Base-by-base conservation (phyloP, 2,329 filamentous ascomycete genomes). In the Hawksworthiomyces lignivorus region DNA sequence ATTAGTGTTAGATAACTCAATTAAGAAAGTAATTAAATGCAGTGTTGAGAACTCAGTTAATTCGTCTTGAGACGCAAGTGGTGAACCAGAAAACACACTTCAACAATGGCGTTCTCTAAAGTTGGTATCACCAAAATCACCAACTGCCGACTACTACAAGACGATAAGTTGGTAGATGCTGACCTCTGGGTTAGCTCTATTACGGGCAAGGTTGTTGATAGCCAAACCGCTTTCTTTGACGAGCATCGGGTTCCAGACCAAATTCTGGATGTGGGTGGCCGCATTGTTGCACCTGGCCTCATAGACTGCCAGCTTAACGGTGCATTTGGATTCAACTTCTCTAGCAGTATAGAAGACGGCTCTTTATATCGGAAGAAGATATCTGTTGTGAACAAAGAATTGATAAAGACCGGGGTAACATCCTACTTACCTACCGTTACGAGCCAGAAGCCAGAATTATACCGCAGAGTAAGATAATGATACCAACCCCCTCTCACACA, bases 281-380 rank as follows among this genome's bases (percentile, higher is more conserved):
- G 85, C 53, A 90, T 94, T 51, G 60, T 96, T 15, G 78, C 84
- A 1, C 87, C 89, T 0, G 89, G 89, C 19, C 73, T 95, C 56
- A 90, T 96, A 52, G 89, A 96, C 50, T 82, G 84, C 37, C 89
- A 96, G 62, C 78, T 95, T 52, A 95, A 96, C 55, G 89, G 89
- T 34, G 87, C 84, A 9, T 90, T 88, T 54, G 88, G 87, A 41
- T 92, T 94, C 68, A 89, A 94, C 67, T 94, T 94, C 61, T 92
- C 86, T 4, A 77, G 79, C 1, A 69, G 87, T 9, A 77, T 84
- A 12, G 72, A 80, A 14, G 76, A 82, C 53, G 44, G 12, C 24
- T 12, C 24, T 12, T 12, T 26, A 12, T 26, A 26, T 12, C 8
- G 39, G 36, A 24, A 19, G 3, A 20, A 4, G 11, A 35, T 19